Conservation (phyloP, 1,284 basidiomycete genomes). For the Rhodotorula sp. region DNA sequence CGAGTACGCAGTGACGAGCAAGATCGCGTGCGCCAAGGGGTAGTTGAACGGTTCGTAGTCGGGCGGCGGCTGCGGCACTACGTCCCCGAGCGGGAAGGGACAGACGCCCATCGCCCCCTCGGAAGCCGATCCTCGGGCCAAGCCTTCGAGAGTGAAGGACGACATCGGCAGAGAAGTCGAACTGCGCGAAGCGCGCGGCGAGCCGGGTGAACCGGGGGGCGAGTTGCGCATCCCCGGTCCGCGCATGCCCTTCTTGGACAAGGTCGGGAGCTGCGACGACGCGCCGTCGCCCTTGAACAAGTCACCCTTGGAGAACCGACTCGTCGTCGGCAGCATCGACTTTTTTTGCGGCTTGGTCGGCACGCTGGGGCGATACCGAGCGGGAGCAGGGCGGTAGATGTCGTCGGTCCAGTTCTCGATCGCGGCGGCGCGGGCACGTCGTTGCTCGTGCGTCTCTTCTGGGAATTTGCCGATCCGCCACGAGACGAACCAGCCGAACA, state of each 20-base stretch:
- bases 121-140: slow-evolving; percentile 20
- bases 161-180: slow-evolving; percentile 65
- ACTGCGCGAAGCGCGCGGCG: slow-evolving; percentile 70
- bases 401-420: slow-evolving; percentile 97
- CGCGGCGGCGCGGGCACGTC: slow-evolving; percentile 84
- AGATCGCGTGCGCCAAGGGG: slow-evolving; percentile 89
- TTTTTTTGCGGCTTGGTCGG: slow-evolving; percentile 55
- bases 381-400: slow-evolving; percentile 91
- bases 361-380: slow-evolving; percentile 85
- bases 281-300: slow-evolving; percentile 23
- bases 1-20: slow-evolving; percentile 96
- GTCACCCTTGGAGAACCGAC: slow-evolving; percentile 73
- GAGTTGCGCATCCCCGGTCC: slow-evolving; percentile 53
- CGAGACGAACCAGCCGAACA: slow-evolving; percentile 96
- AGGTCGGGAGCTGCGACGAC: neutral
- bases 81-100: slow-evolving; percentile 84
- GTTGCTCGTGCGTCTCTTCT: slow-evolving; percentile 86
- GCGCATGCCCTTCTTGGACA: slow-evolving; percentile 32
- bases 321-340: slow-evolving; percentile 71
- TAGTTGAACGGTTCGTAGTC: slow-evolving; percentile 96
- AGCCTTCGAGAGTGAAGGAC: slow-evolving; percentile 34
- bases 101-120: slow-evolving; percentile 53
- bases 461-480: slow-evolving; percentile 92
- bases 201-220: slow-evolving; percentile 68
- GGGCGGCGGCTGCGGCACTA: slow-evolving; percentile 85